A percentile compares a stretch with the other conserved stretches of the same genome.
phyloP scores from a whole-genome alignment of 225 moss, liverwort and hornwort species.

The Polytrichum formosum region DNA sequence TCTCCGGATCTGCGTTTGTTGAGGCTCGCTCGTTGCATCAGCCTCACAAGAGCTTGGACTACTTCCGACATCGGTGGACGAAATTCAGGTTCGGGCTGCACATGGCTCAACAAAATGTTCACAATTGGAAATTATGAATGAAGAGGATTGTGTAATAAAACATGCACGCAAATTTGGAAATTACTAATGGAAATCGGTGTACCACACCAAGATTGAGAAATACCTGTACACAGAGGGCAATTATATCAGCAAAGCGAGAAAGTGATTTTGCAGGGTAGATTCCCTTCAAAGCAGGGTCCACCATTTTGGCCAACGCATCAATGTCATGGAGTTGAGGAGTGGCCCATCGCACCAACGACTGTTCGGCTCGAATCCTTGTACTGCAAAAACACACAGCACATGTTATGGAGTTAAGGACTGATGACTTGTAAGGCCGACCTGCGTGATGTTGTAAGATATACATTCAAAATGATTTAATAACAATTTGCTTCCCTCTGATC shows the following conservation, averaged over 20 bases:
- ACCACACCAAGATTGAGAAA: not conserved
- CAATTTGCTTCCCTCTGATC: no score
- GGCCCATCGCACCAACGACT: slow-evolving; percentile 79
- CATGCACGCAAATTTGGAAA: not conserved
- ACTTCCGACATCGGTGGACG: slow-evolving; percentile 77
- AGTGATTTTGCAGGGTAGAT: slow-evolving; percentile 81
- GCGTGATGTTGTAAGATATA: no score
- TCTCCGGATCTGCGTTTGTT: slow-evolving; percentile 74
- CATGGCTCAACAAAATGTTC: not conserved
- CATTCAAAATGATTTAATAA: no score
- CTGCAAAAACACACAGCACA: slow-evolving; percentile 27
- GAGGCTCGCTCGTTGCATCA: slow-evolving; percentile 71
- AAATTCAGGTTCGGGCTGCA: slow-evolving; percentile 78
- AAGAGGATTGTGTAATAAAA: not conserved
- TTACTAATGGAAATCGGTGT: no score
- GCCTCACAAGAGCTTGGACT: slow-evolving; percentile 66
- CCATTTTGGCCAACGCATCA: slow-evolving; percentile 78
- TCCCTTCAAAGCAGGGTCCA: slow-evolving; percentile 72
- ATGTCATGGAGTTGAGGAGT: slow-evolving; percentile 81
- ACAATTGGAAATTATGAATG: not conserved
- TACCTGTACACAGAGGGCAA: slow-evolving; percentile 74
- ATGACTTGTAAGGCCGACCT: no score
- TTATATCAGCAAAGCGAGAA: slow-evolving; percentile 71
- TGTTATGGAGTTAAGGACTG: no score
- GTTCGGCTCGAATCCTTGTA: slow-evolving; percentile 59